phyloP scores from a whole-genome alignment of 1,139 yeast genomes.

The Hansenula anomala region DNA sequence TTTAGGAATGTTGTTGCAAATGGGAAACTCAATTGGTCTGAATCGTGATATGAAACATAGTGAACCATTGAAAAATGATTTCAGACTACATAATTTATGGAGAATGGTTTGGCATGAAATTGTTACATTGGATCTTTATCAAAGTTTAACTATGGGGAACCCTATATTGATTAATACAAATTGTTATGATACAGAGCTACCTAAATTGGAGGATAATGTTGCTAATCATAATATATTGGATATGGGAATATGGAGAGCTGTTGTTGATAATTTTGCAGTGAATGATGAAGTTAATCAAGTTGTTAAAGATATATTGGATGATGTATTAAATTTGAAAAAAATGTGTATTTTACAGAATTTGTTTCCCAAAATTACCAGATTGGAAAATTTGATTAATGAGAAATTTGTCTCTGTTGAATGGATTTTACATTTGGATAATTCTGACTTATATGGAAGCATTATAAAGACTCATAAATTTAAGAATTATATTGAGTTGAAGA shows the following conservation, averaged over 20 bases:
- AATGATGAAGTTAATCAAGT: constrained; percentile 20
- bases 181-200: constrained; percentile 35
- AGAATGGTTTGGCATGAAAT: constrained; percentile 53
- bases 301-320: constrained; percentile 18
- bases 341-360: constrained; percentile 17
- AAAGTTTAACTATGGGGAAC: constrained; percentile 37
- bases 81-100: constrained; percentile 25
- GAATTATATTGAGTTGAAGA: constrained; percentile 21
- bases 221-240: constrained; percentile 10
- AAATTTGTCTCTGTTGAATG: constrained; percentile 14
- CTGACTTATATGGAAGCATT: constrained; percentile 11
- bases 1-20: constrained; percentile 40
- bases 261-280: constrained; percentile 16
- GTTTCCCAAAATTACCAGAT: constrained; percentile 13
- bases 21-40: constrained; percentile 46
- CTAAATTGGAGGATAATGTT: constrained; percentile 19
- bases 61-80: constrained; percentile 26
- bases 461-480: constrained; percentile 21
- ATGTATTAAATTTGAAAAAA: constrained; percentile 19
- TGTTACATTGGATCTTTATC: constrained; percentile 30
- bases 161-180: constrained; percentile 31
- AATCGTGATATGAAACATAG: constrained; percentile 44
- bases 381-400: constrained; percentile 14
- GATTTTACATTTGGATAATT: constrained; percentile 17
- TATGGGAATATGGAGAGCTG: constrained; percentile 16